These are phyloP conservation scores for Medakamo hakoo DNA, from an alignment of 139 green algal genomes.

Conservation along the genomic window DNA sequence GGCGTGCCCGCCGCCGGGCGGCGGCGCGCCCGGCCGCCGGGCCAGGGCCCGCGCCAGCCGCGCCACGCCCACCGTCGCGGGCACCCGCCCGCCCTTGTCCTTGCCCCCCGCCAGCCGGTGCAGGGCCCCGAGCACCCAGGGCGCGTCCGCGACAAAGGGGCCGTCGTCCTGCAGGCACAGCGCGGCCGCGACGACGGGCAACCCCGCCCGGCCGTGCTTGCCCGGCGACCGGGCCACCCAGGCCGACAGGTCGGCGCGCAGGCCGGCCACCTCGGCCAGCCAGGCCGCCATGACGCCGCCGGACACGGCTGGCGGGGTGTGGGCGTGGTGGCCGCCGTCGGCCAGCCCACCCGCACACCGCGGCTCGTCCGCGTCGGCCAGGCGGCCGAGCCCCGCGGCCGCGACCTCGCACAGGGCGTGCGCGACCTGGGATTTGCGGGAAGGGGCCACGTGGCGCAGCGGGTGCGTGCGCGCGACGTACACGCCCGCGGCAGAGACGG, in stretches of 20 bases:
- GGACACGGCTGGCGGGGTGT: background rate
- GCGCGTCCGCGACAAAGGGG: background rate
- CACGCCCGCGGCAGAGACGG: no score
- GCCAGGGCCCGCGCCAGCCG: no score
- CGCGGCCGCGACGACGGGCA: background rate
- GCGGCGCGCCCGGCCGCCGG: no score
- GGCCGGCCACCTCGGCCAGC: background rate
- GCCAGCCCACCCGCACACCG: background rate
- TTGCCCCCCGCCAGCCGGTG: no score
- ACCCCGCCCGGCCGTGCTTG: background rate
- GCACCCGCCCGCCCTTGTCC: no score
- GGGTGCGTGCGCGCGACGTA: constrained; percentile 40
- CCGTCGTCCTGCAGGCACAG: background rate
- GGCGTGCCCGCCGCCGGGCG: no score
- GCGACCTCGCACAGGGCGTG: constrained; percentile 41
- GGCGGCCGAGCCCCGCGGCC: constrained; percentile 21
- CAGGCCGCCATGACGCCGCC: background rate
- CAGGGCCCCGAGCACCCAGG: background rate
- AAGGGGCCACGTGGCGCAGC: constrained; percentile 25
- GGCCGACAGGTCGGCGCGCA: background rate
- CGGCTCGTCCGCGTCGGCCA: background rate
- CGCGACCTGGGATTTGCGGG: constrained; percentile 55
- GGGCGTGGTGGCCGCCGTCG: background rate
- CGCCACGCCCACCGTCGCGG: no score
- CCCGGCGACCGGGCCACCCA: background rate